A percentile compares a stretch with the other conserved stretches of the same genome.
phyloP scores from a whole-genome alignment of 345 rosid species.

The Citrus reticulata region DNA sequence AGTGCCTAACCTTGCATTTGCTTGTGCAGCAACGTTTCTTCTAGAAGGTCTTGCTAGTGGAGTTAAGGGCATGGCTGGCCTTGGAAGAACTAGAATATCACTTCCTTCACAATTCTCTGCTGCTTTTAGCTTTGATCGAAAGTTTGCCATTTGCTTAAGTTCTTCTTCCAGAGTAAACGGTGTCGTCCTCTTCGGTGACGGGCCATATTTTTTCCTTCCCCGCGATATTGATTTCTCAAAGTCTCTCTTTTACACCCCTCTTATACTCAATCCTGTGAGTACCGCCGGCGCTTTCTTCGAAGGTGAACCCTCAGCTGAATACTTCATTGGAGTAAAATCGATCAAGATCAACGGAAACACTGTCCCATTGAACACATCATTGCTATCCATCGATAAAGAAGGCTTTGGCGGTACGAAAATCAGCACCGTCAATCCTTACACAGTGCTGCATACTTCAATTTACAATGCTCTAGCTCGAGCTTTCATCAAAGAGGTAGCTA shows the following conservation, averaged over 20 bases:
- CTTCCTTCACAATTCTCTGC: slow-evolving; percentile 29
- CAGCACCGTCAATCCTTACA: slow-evolving; percentile 34
- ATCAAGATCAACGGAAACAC: slow-evolving; percentile 34
- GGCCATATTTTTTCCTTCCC: slow-evolving; percentile 24
- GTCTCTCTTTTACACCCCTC: slow-evolving; percentile 40
- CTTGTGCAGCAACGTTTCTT: slow-evolving; percentile 22
- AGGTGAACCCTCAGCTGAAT: slow-evolving; percentile 35
- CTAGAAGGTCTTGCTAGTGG: slow-evolving; percentile 24
- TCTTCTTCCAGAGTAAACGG: slow-evolving; percentile 18
- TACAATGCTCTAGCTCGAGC: slow-evolving; percentile 30
- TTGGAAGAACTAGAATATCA: slow-evolving; percentile 30
- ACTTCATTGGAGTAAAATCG: slow-evolving; percentile 40
- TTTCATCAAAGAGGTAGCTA: slow-evolving; percentile 17
- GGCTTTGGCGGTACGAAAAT: slow-evolving; percentile 51
- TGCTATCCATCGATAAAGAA: slow-evolving; percentile 25
- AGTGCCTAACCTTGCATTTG: slow-evolving; percentile 26
- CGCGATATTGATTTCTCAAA: slow-evolving; percentile 23
- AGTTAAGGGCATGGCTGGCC: slow-evolving; percentile 36
- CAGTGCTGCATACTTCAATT: slow-evolving; percentile 36
- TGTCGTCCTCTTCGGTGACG: slow-evolving; percentile 37
- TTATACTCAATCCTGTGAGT: slow-evolving; percentile 37
- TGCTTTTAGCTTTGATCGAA: slow-evolving; percentile 23
- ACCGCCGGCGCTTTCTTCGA: slow-evolving; percentile 11
- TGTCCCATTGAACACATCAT: slow-evolving; percentile 24
- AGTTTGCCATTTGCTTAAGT: slow-evolving; percentile 34